Evolutionary conservation across 2,329 filamentous ascomycete species (phyloP).

Genomic region (Xylaria sp.): DNA sequence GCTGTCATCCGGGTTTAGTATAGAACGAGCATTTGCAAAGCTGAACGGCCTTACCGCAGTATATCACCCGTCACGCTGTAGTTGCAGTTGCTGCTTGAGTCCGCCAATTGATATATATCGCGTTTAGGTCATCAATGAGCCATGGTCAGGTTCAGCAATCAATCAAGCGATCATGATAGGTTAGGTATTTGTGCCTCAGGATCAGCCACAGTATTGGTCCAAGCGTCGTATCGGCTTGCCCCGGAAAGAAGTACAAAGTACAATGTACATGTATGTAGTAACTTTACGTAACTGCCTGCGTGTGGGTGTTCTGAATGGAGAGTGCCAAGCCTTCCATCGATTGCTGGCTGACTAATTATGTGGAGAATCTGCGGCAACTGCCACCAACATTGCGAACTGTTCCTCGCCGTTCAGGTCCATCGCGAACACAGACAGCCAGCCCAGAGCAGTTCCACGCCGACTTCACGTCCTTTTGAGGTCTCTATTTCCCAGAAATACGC

Average conservation of each 20-base stretch:
- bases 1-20: slow-evolving; percentile 8
- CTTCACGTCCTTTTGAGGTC: slow-evolving; percentile 6
- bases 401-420: slow-evolving; percentile 9
- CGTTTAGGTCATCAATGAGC: neutral
- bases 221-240: neutral
- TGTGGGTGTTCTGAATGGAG: too few relatives aligned
- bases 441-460: slow-evolving; percentile 11
- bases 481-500: slow-evolving; percentile 19
- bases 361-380: slow-evolving; percentile 4
- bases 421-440: slow-evolving; percentile 8
- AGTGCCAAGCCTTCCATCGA: neutral
- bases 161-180: slow-evolving; percentile 2
- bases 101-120: slow-evolving; percentile 5
- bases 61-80: slow-evolving; percentile 1
- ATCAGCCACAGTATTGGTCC: neutral
- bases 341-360: slow-evolving; percentile 16
- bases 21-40: neutral
- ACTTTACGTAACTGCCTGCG: too few relatives aligned
- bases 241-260: too few relatives aligned
- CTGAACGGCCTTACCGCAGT: slow-evolving; percentile 6
- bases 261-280: too few relatives aligned
- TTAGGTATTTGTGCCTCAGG: neutral
- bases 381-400: slow-evolving; percentile 20
- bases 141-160: neutral
- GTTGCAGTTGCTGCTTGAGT: slow-evolving; percentile 6